These are phyloP conservation scores for Glycine soja DNA, from an alignment of 306 rosid species.

Conservation along the genomic window DNA sequence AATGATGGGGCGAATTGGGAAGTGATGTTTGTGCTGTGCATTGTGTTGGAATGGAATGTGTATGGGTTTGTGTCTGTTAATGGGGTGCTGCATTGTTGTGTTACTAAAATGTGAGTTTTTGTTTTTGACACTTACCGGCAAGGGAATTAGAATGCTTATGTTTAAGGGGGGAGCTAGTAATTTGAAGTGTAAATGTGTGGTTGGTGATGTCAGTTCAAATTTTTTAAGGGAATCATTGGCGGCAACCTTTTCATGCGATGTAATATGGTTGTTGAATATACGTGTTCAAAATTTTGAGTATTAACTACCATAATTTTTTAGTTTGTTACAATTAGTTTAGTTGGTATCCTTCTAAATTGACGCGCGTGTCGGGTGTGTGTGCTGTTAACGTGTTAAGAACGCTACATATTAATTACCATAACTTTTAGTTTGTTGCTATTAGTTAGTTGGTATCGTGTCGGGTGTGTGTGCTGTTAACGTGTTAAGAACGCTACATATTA, in stretches of 20 bases:
- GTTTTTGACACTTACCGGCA: constrained; percentile 41
- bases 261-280: constrained; percentile 42
- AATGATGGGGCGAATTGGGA: constrained; percentile 47
- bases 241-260: constrained; percentile 54
- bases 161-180: constrained; percentile 48
- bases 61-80: constrained; percentile 44
- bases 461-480: background rate
- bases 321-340: constrained; percentile 18
- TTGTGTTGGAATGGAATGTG: constrained; percentile 64
- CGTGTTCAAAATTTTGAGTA: constrained; percentile 20
- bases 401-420: too few relatives aligned
- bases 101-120: constrained; percentile 45
- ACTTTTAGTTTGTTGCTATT: too few relatives aligned
- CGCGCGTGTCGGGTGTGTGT: constrained; percentile 17
- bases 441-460: too few relatives aligned
- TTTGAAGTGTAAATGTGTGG: constrained; percentile 43
- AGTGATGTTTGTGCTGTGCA: constrained; percentile 59
- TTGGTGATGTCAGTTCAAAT: constrained; percentile 38
- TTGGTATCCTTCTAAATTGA: constrained; percentile 27
- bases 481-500: too few relatives aligned
- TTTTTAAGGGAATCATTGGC: constrained; percentile 58
- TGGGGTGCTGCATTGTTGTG: constrained; percentile 46
- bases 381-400: background rate
- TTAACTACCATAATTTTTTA: constrained; percentile 30
- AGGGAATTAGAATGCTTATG: constrained; percentile 44